Conservation (phyloP, 371 early-diverging fungal genomes). For the Mortierella sp. region DNA sequence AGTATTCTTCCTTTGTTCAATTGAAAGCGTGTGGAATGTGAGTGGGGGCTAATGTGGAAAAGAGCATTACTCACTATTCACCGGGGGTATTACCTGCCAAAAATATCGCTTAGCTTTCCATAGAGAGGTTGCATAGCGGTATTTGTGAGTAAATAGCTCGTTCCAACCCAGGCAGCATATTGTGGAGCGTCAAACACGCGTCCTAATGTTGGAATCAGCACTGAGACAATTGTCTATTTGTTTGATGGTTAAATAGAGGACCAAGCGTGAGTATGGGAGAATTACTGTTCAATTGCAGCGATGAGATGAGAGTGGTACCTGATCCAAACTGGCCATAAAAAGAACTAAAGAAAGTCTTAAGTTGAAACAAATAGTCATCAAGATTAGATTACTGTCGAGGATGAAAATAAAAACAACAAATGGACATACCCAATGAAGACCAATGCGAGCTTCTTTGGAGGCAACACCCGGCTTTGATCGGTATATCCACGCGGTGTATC, state of each 20-base stretch:
- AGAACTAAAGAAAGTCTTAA: slow-evolving; percentile 27
- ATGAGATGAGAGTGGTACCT: slow-evolving; percentile 12
- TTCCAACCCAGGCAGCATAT: slow-evolving; percentile 68
- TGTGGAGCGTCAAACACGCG: slow-evolving; percentile 72
- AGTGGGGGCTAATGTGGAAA: not conserved
- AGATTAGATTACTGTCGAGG: not conserved
- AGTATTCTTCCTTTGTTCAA: slow-evolving; percentile 55
- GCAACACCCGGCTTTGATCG: slow-evolving; percentile 39
- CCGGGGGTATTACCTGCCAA: slow-evolving; percentile 58
- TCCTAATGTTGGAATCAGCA: slow-evolving; percentile 77
- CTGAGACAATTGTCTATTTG: slow-evolving; percentile 77
- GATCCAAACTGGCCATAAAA: slow-evolving; percentile 54
- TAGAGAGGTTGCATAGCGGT: slow-evolving; percentile 59
- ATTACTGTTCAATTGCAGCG: too few species aligned
- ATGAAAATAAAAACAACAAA: not conserved
- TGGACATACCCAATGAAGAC: slow-evolving; percentile 40
- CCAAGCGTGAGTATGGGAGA: too few species aligned
- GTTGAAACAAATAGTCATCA: not conserved
- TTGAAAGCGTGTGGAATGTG: not conserved
- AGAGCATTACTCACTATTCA: not conserved
- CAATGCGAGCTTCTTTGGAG: slow-evolving; percentile 32
- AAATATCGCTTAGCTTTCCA: slow-evolving; percentile 56
- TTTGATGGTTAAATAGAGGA: not conserved
- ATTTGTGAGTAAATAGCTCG: slow-evolving; percentile 63
- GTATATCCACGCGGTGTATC: slow-evolving; percentile 22